These are phyloP conservation scores for Lentinus tigrinus DNA, from an alignment of 768 basidiomycete species.

Conservation along the genomic window DNA sequence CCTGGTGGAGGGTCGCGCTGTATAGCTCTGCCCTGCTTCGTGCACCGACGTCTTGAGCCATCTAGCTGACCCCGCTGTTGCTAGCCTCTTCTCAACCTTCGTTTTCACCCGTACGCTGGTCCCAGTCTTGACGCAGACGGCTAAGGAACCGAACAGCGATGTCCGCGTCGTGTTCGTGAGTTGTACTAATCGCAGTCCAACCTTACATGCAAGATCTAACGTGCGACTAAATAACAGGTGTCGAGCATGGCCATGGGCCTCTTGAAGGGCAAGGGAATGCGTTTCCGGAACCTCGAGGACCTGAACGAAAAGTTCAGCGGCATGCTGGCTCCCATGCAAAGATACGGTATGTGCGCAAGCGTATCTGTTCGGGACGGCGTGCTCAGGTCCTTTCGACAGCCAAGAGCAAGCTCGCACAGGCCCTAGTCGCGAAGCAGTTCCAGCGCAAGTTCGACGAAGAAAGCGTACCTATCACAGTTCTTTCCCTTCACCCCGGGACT, in stretches of 20 bases:
- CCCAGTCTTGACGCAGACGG: slow-evolving; percentile 51
- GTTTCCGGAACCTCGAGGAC: slow-evolving; percentile 24
- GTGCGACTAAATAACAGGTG: slow-evolving; percentile 12
- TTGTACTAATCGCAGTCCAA: neutral
- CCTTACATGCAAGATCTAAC: neutral
- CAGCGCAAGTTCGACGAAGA: slow-evolving; percentile 44
- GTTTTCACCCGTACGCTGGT: slow-evolving; percentile 54
- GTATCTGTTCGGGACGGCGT: neutral
- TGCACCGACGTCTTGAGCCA: no score
- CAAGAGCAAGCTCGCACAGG: slow-evolving; percentile 49
- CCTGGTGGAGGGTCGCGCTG: no score
- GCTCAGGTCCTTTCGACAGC: slow-evolving; percentile 29
- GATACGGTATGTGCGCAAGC: slow-evolving; percentile 19
- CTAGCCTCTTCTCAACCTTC: slow-evolving; percentile 52
- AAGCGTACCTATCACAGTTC: slow-evolving; percentile 37
- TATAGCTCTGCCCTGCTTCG: no score
- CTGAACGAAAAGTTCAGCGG: slow-evolving; percentile 26
- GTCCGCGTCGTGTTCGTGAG: slow-evolving; percentile 61
- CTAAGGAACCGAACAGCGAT: slow-evolving; percentile 46
- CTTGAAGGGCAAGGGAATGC: slow-evolving; percentile 9
- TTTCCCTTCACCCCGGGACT: slow-evolving; percentile 43
- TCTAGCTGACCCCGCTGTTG: slow-evolving; percentile 16
- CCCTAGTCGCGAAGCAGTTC: slow-evolving; percentile 49
- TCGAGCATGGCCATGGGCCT: slow-evolving; percentile 5
- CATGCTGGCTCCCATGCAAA: slow-evolving; percentile 11